Percentiles rank a stretch among this genome's conserved stretches.
Conservation (phyloP, 1,139 yeast genomes). For the Spencermartinsiella ligniputridi region DNA sequence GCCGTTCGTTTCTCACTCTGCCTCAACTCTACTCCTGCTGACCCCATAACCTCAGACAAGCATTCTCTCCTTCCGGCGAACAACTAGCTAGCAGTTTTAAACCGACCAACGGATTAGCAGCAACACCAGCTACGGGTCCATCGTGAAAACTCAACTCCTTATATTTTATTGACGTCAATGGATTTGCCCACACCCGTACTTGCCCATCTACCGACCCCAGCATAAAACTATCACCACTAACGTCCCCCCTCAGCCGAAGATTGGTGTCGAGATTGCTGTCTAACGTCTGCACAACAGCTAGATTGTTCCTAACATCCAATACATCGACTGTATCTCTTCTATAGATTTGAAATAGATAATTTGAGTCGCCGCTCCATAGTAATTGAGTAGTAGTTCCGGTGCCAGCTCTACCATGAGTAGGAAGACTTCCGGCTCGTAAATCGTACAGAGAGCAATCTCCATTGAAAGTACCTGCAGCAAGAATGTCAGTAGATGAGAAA, state of each 20-base stretch:
- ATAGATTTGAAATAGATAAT: background rate
- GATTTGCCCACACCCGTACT: background rate
- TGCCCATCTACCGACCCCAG: background rate
- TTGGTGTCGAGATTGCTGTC: background rate
- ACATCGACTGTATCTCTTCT: background rate
- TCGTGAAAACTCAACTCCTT: background rate
- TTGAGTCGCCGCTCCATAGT: background rate
- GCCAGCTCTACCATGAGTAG: background rate
- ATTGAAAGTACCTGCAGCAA: constrained; percentile 15
- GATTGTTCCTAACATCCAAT: background rate
- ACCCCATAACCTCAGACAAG: background rate
- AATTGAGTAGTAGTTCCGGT: background rate
- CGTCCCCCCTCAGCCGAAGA: background rate
- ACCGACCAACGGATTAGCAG: background rate
- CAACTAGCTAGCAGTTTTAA: background rate
- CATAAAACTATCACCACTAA: background rate
- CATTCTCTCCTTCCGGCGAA: background rate
- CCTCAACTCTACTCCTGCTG: too few species aligned
- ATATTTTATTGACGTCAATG: background rate
- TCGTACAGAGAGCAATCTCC: constrained; percentile 19
- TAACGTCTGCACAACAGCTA: background rate
- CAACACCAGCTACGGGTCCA: background rate
- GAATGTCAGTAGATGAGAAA: background rate
- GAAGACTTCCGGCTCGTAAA: background rate
- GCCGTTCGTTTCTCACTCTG: too few species aligned